Conservation (phyloP, 2,329 filamentous ascomycete species). For the Grosmannia clavigera region DNA sequence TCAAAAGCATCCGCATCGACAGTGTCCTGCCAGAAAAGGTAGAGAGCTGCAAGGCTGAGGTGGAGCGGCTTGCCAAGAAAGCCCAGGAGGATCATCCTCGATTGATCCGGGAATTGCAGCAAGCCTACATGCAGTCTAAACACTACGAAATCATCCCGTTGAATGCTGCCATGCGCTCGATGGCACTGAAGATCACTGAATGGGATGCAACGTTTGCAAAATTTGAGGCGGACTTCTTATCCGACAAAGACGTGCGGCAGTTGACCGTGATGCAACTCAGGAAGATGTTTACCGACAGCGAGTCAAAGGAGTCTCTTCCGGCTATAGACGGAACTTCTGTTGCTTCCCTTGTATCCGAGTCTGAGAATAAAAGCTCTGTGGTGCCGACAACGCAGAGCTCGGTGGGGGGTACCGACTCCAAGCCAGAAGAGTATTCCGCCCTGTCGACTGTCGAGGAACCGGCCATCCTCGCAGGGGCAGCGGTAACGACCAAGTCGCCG, state of each 20-base stretch:
- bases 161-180: slow-evolving; percentile 76
- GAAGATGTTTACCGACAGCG: slow-evolving; percentile 88
- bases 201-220: slow-evolving; percentile 87
- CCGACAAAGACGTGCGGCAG: slow-evolving; percentile 90
- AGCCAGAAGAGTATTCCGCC: background rate
- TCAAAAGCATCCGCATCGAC: slow-evolving; percentile 83
- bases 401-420: slow-evolving; percentile 11
- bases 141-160: slow-evolving; percentile 96
- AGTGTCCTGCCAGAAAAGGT: slow-evolving; percentile 80
- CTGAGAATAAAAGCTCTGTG: background rate
- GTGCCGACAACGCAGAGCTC: slow-evolving; percentile 9
- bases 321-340: slow-evolving; percentile 44
- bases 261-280: slow-evolving; percentile 85
- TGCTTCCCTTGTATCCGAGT: slow-evolving; percentile 17
- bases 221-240: slow-evolving; percentile 88
- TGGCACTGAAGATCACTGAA: slow-evolving; percentile 83
- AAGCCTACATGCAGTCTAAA: slow-evolving; percentile 83
- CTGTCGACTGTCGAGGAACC: background rate
- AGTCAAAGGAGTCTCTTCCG: slow-evolving; percentile 62
- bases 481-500: background rate
- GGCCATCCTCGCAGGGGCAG: background rate
- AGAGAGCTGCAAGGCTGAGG: slow-evolving; percentile 68
- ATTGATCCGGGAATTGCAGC: slow-evolving; percentile 67
- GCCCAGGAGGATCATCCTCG: slow-evolving; percentile 72
- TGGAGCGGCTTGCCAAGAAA: slow-evolving; percentile 65